Percentiles rank a stretch among this genome's conserved stretches.
These are phyloP conservation scores for Comarum palustre DNA, from an alignment of 306 rosid genomes.

Conservation along the genomic window DNA sequence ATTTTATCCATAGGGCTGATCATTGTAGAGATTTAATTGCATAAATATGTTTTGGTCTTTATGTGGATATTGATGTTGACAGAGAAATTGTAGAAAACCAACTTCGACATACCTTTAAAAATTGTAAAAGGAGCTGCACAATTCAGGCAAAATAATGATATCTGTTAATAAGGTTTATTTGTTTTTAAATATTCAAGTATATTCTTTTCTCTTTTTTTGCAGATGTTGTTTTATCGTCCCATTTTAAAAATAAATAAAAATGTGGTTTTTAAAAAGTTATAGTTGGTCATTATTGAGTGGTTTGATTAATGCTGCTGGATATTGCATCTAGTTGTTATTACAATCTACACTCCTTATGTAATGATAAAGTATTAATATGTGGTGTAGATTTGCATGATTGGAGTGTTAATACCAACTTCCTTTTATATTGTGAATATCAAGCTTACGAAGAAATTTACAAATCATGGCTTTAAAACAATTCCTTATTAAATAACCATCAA, in stretches of 20 bases:
- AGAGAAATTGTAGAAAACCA: constrained; percentile 2
- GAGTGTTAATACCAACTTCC: neutral
- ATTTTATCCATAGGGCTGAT: neutral
- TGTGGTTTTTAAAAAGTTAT: neutral
- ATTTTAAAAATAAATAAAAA: neutral
- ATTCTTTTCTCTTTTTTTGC: neutral
- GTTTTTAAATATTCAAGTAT: neutral
- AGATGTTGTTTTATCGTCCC: neutral
- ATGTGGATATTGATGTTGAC: constrained; percentile 5
- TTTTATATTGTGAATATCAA: neutral
- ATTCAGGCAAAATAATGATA: neutral
- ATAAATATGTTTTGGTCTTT: neutral
- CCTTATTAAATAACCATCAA: constrained; percentile 1
- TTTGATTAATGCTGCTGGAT: neutral
- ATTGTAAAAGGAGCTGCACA: neutral
- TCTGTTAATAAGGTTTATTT: neutral
- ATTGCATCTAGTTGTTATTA: neutral
- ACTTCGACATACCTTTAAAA: neutral
- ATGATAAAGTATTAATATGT: neutral
- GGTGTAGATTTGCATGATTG: neutral
- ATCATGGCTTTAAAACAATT: neutral
- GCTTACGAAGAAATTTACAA: neutral
- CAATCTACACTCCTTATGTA: neutral
- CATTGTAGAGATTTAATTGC: neutral
- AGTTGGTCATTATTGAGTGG: neutral